Percentiles rank a stretch among this genome's conserved stretches.
phyloP scores from a whole-genome alignment of 179 eudicot species.

The Vitellaria paradoxa region DNA sequence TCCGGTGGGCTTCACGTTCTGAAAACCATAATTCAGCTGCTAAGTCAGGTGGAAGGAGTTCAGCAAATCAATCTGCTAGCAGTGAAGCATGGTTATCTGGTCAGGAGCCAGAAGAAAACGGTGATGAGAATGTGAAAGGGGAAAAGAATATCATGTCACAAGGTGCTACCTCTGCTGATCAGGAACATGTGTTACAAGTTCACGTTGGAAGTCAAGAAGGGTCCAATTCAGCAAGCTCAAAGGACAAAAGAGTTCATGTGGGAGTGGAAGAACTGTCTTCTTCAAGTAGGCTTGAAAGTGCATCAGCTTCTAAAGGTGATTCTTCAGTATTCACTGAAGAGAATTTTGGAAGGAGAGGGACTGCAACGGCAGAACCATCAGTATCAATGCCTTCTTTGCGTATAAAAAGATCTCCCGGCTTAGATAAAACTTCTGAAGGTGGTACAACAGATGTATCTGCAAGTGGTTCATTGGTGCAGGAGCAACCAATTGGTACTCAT shows the following conservation, averaged over 20 bases:
- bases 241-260: slow-evolving; percentile 22
- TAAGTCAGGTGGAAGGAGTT: slow-evolving; percentile 49
- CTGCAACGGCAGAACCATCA: slow-evolving; percentile 17
- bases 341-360: slow-evolving; percentile 23
- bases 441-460: slow-evolving; percentile 28
- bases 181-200: slow-evolving; percentile 9
- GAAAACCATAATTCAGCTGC: slow-evolving; percentile 42
- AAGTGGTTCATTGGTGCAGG: slow-evolving; percentile 32
- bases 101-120: slow-evolving; percentile 55
- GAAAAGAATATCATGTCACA: slow-evolving; percentile 25
- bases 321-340: slow-evolving; percentile 26
- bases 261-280: slow-evolving; percentile 30
- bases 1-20: slow-evolving; percentile 55
- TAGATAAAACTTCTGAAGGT: slow-evolving; percentile 33
- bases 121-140: slow-evolving; percentile 28
- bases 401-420: slow-evolving; percentile 36
- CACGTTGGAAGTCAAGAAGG: slow-evolving; percentile 25
- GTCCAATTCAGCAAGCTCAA: slow-evolving; percentile 27
- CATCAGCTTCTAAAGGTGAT: slow-evolving; percentile 27
- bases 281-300: slow-evolving; percentile 28
- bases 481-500: slow-evolving; percentile 23
- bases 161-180: slow-evolving; percentile 28
- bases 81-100: slow-evolving; percentile 73
- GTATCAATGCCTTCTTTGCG: slow-evolving; percentile 24
- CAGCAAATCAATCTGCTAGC: slow-evolving; percentile 53